Conservation (phyloP, 768 basidiomycete genomes). For the Multifurca ochricompacta region DNA sequence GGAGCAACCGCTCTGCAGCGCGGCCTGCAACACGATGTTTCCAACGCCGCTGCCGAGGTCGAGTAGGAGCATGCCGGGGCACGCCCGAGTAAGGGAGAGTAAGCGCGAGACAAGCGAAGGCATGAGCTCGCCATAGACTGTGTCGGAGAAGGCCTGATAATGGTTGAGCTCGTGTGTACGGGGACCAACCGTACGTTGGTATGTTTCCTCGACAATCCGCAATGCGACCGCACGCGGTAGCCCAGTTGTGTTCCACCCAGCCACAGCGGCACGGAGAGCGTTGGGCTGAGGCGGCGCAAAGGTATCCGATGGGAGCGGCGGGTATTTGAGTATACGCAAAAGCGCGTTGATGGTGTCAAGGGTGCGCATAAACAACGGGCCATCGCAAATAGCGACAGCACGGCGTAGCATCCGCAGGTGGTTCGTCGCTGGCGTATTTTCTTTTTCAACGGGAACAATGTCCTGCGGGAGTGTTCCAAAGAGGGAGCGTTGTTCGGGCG, state of each 20-base stretch:
- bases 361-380: conserved; percentile 60
- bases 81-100: conserved; percentile 42
- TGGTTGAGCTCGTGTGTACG: conserved; percentile 71
- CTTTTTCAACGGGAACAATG: conserved; percentile 23
- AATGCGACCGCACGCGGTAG: conserved; percentile 60
- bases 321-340: conserved; percentile 60
- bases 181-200: conserved; percentile 90
- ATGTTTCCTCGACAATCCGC: conserved; percentile 83
- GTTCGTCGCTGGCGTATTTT: conserved; percentile 10
- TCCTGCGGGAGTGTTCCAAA: conserved; percentile 60
- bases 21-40: conserved; percentile 49
- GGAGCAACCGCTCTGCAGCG: conserved; percentile 43
- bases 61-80: conserved; percentile 40
- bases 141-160: conserved; percentile 78
- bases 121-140: conserved; percentile 87
- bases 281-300: conserved; percentile 41
- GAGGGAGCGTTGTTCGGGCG: conserved; percentile 50
- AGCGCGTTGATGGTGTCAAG: conserved; percentile 56
- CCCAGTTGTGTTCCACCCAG: conserved; percentile 43
- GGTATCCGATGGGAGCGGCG: conserved; percentile 42
- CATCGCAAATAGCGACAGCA: conserved; percentile 61
- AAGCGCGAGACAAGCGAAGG: conserved; percentile 59
- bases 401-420: conserved; percentile 58
- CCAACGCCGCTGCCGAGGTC: conserved; percentile 59
- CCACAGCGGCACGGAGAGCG: conserved; percentile 39